Base-by-base conservation (phyloP, 176 grass and related monocot species). In the Eremochloa ophiuroides region DNA sequence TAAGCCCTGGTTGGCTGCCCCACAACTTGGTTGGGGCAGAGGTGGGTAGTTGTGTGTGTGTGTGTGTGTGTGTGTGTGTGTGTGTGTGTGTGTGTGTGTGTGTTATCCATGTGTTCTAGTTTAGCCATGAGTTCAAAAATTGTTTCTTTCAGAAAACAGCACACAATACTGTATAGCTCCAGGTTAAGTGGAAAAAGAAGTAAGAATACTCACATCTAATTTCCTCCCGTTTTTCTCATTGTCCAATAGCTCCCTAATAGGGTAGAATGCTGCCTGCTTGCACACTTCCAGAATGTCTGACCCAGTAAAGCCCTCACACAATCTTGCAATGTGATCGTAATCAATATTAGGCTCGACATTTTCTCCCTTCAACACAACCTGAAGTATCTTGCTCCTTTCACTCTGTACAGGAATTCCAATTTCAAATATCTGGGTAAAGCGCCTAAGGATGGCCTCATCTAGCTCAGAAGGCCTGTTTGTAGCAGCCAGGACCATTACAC, bases 401-500 rank as follows among this genome's bases (percentile, higher is more conserved):
- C 82, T 90, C 48, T 67, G 82, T 79, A 80, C 87, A 67, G 96
- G 96, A 60, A 91, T 65, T 58, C 96, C 93, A 38, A 99, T 93
- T 85, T 99, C 96, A 86, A 99, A 99, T 78, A 77, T 93, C 69
- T 95, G 96, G 1, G 93, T 99, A 78, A 99, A 99, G 10, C 96
- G 91, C 61, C 96, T 88, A 20, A 99, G 85, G 65, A 99, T 99
- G 56, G 96, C 96, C 63, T 95, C 96, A 65, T 99, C 96, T 75
- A 99, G 81, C 77, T 93, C 96, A 20, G 90, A 92, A 73, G 96
- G 96, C 27, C 96, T 90, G 73, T 99, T 99, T 73, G 96, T 99
- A 41, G 96, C 96, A 82, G 96, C 96, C 86, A 99, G 93, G 60
- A 99, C 96, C 96, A 95, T 99, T 83, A 99, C 96, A 64, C 89